Evolutionary conservation across 1,284 basidiomycete genomes (phyloP).

Genomic region (Rhodotorula sp.): DNA sequence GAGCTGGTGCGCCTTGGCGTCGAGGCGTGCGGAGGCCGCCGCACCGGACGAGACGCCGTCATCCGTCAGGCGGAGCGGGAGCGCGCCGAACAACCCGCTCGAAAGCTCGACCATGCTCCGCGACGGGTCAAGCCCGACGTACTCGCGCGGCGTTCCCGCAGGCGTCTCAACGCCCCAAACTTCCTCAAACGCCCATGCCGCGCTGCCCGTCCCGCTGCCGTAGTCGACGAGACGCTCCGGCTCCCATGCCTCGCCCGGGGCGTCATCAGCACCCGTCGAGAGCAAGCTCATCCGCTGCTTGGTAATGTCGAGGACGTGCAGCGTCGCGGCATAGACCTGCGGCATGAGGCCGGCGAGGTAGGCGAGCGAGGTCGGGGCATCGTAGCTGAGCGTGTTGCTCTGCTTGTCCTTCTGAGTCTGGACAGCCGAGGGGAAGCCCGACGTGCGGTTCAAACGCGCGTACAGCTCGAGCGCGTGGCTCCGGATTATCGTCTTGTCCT

Average conservation of each 20-base stretch:
- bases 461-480: constrained; percentile 41
- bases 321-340: constrained; percentile 54
- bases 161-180: constrained; percentile 45
- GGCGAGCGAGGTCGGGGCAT: constrained; percentile 48
- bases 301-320: constrained; percentile 53
- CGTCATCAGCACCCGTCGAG: constrained; percentile 32
- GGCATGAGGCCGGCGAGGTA: constrained; percentile 55
- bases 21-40: constrained; percentile 15
- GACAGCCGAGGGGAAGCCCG: constrained; percentile 24
- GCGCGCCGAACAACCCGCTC: constrained; percentile 37
- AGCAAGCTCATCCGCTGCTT: constrained; percentile 48
- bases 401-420: constrained; percentile 2
- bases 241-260: constrained; percentile 25
- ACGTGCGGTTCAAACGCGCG: constrained; percentile 23
- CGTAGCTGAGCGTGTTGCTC: constrained; percentile 29
- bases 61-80: constrained; percentile 21
- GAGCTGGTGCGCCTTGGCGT: constrained; percentile 28
- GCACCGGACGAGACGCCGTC: background rate
- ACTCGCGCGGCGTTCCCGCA: constrained; percentile 50
- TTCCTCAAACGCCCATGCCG: constrained; percentile 51
- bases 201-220: constrained; percentile 54
- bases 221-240: constrained; percentile 50
- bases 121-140: constrained; percentile 42
- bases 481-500: constrained; percentile 40
- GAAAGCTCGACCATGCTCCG: constrained; percentile 43